A percentile compares a stretch with the other conserved stretches of the same genome.
These are phyloP conservation scores for Isoetes taiwanensis DNA, from an alignment of 75 land plant genomes.

Conservation along the genomic window DNA sequence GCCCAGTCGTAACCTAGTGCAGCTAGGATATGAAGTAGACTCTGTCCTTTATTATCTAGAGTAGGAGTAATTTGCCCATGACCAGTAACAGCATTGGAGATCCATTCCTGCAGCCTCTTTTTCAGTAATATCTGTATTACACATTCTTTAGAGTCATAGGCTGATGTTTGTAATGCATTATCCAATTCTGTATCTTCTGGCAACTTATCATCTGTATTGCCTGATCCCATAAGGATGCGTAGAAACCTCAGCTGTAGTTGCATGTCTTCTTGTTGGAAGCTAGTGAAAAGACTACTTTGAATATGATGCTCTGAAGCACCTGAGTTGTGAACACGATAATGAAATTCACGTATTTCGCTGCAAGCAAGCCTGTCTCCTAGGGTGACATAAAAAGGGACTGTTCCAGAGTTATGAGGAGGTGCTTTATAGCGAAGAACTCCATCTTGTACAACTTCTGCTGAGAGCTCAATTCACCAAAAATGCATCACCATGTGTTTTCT, in stretches of 20 bases:
- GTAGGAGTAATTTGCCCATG: too few species aligned
- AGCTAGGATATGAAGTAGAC: not conserved
- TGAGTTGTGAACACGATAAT: too few species aligned
- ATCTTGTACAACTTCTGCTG: slow-evolving; percentile 51
- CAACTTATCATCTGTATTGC: too few species aligned
- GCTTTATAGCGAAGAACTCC: slow-evolving; percentile 62
- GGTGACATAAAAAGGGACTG: slow-evolving; percentile 74
- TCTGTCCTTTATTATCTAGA: too few species aligned
- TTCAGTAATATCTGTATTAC: slow-evolving; percentile 45
- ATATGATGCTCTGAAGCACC: too few species aligned
- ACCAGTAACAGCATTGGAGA: too few species aligned
- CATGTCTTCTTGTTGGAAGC: slow-evolving; percentile 47
- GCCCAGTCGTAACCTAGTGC: slow-evolving; percentile 3
- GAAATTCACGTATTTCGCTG: slow-evolving; percentile 86
- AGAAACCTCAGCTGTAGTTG: slow-evolving; percentile 45
- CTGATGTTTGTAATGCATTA: too few species aligned
- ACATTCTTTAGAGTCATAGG: slow-evolving; percentile 27
- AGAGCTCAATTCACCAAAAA: slow-evolving; percentile 98
- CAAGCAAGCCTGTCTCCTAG: slow-evolving; percentile 70
- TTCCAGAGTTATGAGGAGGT: slow-evolving; percentile 47
- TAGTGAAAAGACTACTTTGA: too few species aligned
- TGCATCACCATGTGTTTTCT: slow-evolving; percentile 60
- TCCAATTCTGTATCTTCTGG: too few species aligned
- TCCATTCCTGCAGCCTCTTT: slow-evolving; percentile 50
- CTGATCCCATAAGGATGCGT: slow-evolving; percentile 36